These are phyloP conservation scores for Petasospora fabianii DNA, from an alignment of 1,139 yeast genomes.

Conservation along the genomic window DNA sequence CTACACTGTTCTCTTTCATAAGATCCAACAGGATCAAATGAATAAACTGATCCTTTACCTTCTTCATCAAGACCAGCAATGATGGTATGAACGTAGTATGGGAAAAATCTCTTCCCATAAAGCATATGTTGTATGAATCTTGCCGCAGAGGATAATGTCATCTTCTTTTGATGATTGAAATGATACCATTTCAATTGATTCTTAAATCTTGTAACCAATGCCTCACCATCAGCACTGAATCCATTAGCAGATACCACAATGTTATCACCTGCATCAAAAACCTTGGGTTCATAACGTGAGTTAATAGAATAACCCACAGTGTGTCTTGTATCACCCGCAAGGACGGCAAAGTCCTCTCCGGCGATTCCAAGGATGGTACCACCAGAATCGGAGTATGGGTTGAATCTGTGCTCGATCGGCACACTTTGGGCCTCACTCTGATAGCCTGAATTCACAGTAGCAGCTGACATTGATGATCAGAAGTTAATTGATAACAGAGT, in stretches of 20 bases:
- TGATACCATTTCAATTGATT: constrained; percentile 91
- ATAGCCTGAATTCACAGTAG: constrained; percentile 60
- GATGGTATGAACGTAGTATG: constrained; percentile 92
- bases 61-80: constrained; percentile 93
- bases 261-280: constrained; percentile 85
- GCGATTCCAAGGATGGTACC: constrained; percentile 98
- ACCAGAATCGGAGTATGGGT: constrained; percentile 95
- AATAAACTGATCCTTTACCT: constrained; percentile 92
- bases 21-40: constrained; percentile 97
- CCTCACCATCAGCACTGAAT: constrained; percentile 91
- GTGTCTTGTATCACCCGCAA: constrained; percentile 98
- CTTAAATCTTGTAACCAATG: constrained; percentile 71
- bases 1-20: constrained; percentile 97
- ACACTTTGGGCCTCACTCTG: constrained; percentile 46
- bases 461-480: constrained; percentile 14
- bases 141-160: constrained; percentile 75
- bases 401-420: constrained; percentile 91
- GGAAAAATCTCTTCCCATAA: constrained; percentile 93
- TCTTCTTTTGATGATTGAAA: constrained; percentile 76
- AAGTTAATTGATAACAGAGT: background rate
- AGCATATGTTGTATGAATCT: constrained; percentile 86
- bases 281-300: constrained; percentile 88
- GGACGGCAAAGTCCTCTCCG: constrained; percentile 93
- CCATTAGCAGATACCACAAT: constrained; percentile 91
- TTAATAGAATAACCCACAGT: constrained; percentile 92